A percentile compares a stretch with the other conserved stretches of the same genome.
Conservation (phyloP, 352 stramenopile species). For the Globisporangium radiosum region DNA sequence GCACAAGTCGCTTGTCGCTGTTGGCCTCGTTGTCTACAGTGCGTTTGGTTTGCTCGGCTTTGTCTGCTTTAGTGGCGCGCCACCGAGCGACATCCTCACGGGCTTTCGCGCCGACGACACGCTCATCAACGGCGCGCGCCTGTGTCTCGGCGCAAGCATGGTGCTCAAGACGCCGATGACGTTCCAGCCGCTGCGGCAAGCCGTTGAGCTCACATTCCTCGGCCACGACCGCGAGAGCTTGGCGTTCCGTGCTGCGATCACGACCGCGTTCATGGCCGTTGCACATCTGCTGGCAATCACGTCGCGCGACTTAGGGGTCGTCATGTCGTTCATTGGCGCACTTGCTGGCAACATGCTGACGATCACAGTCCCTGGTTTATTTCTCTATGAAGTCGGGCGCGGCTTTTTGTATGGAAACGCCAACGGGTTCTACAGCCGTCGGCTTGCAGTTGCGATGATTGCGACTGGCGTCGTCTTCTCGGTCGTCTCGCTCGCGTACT, state of each 20-base stretch:
- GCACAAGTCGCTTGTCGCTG: slow-evolving; percentile 50
- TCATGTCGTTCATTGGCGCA: slow-evolving; percentile 75
- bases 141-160: slow-evolving; percentile 70
- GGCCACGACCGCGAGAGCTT: slow-evolving; percentile 67
- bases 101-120: slow-evolving; percentile 60
- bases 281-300: slow-evolving; percentile 56
- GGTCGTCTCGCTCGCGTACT: slow-evolving; percentile 61
- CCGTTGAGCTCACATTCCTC: slow-evolving; percentile 64
- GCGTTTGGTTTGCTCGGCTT: slow-evolving; percentile 65
- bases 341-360: slow-evolving; percentile 66
- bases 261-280: slow-evolving; percentile 59
- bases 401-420: slow-evolving; percentile 39
- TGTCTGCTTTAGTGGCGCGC: slow-evolving; percentile 72
- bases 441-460: slow-evolving; percentile 39
- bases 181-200: slow-evolving; percentile 77
- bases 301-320: slow-evolving; percentile 54
- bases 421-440: slow-evolving; percentile 45
- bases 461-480: slow-evolving; percentile 48
- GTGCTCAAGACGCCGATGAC: slow-evolving; percentile 82
- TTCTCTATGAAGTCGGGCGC: slow-evolving; percentile 67
- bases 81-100: slow-evolving; percentile 81
- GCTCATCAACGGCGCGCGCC: slow-evolving; percentile 70
- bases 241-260: slow-evolving; percentile 59
- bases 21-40: slow-evolving; percentile 52
- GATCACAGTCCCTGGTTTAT: slow-evolving; percentile 63